A percentile compares a stretch with the other conserved stretches of the same genome.
phyloP scores from a whole-genome alignment of 257 asterid species.

The Verbena officinalis region DNA sequence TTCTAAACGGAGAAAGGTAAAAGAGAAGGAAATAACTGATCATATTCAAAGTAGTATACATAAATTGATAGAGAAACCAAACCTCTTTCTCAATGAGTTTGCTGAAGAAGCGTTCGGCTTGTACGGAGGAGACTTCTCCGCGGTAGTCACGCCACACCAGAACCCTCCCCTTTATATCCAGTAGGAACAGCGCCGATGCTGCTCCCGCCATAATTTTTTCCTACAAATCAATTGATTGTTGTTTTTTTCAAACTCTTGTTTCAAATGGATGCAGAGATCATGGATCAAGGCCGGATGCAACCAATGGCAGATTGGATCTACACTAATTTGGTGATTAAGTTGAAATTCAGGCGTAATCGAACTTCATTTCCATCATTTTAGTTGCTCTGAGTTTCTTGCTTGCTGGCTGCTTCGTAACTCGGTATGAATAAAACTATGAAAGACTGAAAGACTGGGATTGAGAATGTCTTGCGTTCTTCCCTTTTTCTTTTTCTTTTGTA shows the following conservation, averaged over 20 bases:
- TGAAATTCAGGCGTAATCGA: constrained; percentile 15
- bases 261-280: constrained; percentile 28
- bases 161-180: constrained; percentile 90
- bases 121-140: constrained; percentile 84
- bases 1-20: too few species aligned
- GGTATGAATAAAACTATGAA: too few species aligned
- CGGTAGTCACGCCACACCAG: constrained; percentile 99
- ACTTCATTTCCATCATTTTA: constrained; percentile 17
- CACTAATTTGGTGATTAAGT: constrained; percentile 24
- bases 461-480: too few species aligned
- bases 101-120: constrained; percentile 92
- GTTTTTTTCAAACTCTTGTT: constrained; percentile 22
- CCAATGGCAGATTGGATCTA: constrained; percentile 39
- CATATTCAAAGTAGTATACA: constrained; percentile 3
- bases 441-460: too few species aligned
- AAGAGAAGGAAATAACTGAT: constrained; percentile 8
- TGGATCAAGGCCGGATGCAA: constrained; percentile 40
- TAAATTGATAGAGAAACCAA: constrained; percentile 7
- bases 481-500: too few species aligned
- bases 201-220: constrained; percentile 81
- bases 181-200: constrained; percentile 99
- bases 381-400: too few species aligned
- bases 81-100: constrained; percentile 94
- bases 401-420: too few species aligned
- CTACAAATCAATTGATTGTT: constrained; percentile 22